Evolutionary conservation across 169 alveolate species (phyloP), one percentile per base, ranked within the genome.

Genomic region (Eimeria praecox): DNA sequence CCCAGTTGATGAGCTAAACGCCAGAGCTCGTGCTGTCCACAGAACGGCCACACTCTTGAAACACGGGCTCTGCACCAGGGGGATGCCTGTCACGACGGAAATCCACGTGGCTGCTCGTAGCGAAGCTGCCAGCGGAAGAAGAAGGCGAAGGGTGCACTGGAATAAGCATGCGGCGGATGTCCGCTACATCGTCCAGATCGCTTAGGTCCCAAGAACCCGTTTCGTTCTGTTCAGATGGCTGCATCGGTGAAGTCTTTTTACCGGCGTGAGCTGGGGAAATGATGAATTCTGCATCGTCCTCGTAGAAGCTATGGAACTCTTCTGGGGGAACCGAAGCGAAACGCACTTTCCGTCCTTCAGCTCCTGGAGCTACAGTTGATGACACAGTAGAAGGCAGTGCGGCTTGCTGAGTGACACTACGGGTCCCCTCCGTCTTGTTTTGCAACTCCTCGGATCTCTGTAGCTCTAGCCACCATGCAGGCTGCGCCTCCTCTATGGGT

Each of bases 401-500:
- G 59, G 54, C 69, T 2, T 62, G 35, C 64, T 78, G 62, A 27
- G 66, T 12, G 38, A 22, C 77, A 44, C 33, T 52, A 44, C 77
- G 2, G 20, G 56, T 10, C 49, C 54, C 16, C 52, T 83, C 78
- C 44, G 44, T 33, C 42, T 64, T 52, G 64, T 33, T 38, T 30
- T 87, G 94, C 64, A 40, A 20, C 12, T 62, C 62, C 30, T 87
- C 94, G 16, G 94, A 24, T 16, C 83, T 46, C 83, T 87, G 62
- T 27, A 87, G 83, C 44, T 87, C 94, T 52, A 87, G 5, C 94
- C 94, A 87, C 94, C 94, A 87, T 4, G 94, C 94, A 62, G 94
- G 94, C 40, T 87, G 94, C 42, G 94, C 94, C 82, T 87, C 94
- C 83, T 87, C 94, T 42, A 87, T 40, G 83, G 94, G 62, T 35